phyloP scores from a whole-genome alignment of 805 yeast genomes.

The Candida verbasci region DNA sequence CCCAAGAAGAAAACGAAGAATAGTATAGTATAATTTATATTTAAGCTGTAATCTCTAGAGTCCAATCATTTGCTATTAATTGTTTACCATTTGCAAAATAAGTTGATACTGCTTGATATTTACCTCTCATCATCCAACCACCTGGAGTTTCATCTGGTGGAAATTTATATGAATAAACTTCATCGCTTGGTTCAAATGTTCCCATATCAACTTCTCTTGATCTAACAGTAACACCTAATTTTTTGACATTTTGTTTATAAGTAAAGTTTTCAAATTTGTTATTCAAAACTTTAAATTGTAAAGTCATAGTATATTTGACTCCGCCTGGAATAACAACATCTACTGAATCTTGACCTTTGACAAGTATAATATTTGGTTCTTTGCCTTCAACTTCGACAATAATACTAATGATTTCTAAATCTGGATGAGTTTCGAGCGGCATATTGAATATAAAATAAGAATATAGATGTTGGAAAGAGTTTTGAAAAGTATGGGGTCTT shows the following conservation, averaged over 20 bases:
- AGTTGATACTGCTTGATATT: constrained; percentile 25
- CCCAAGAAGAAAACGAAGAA: no score
- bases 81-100: constrained; percentile 30
- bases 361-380: constrained; percentile 20
- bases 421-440: constrained; percentile 20
- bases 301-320: constrained; percentile 26
- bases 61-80: constrained; percentile 28
- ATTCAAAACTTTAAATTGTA: constrained; percentile 29
- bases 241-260: constrained; percentile 33
- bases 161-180: constrained; percentile 24
- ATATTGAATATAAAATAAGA: neutral
- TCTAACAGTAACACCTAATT: constrained; percentile 31
- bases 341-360: constrained; percentile 24
- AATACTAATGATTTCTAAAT: constrained; percentile 29
- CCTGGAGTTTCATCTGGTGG: constrained; percentile 34
- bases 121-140: constrained; percentile 36
- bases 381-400: constrained; percentile 27
- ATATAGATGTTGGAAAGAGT: neutral
- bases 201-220: constrained; percentile 28
- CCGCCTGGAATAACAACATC: constrained; percentile 33
- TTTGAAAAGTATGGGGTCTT: no score
- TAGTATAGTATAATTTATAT: no score
- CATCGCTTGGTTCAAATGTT: constrained; percentile 30
- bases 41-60: constrained; percentile 26
- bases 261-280: constrained; percentile 24